Base-by-base conservation (phyloP, 2,329 filamentous ascomycete genomes). In the Microsporum canis region DNA sequence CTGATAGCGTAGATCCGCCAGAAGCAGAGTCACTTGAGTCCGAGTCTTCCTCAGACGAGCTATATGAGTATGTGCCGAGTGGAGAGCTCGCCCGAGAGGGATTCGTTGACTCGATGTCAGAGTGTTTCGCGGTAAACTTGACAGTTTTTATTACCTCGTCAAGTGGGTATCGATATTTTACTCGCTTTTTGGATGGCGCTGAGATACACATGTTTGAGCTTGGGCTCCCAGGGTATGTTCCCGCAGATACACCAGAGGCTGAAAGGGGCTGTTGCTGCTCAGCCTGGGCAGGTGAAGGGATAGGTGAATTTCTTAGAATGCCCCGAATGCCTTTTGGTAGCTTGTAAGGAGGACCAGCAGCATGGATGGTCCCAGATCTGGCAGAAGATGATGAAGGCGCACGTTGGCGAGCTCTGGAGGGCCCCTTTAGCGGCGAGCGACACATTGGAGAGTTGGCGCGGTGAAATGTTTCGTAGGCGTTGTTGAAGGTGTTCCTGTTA, bases 401-500 rank as follows among this genome's bases (percentile, higher is more conserved):
- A 58, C 58, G 43, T 43, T 58, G 59, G 43, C 17, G 51, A 58
- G 29, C 34, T 10, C 58, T 58, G 17, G 38, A 27, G 31, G 57
- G 29, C 41, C 39, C 17, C 56, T 55, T 33, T 53, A 66, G 67
- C 23, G 74, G 70, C 59, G 75, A 71, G 62, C 36, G 53, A 49
- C 45, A 53, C n/a, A 59, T 36, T 12, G 72, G 72, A 47, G 73
- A 65, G 60, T 77, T 63, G 63, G 64, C 51, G 49, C 64, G 70
- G 29, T 68, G 70, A n/a, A 71, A 65, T 43, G 73, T 68, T 45
- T 82, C 78, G 66, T 83, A 84, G 58, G 81, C 79, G 71, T 86
- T 86, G 66, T 75, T 79, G 68, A 84, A 84, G 58, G 83, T 86
- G 70, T 85, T 86, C 66, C 80, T 77, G 47, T 79, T 74, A 1